Conservation (phyloP, 2,329 filamentous ascomycete species). For the Pseudogymnoascus sp. region DNA sequence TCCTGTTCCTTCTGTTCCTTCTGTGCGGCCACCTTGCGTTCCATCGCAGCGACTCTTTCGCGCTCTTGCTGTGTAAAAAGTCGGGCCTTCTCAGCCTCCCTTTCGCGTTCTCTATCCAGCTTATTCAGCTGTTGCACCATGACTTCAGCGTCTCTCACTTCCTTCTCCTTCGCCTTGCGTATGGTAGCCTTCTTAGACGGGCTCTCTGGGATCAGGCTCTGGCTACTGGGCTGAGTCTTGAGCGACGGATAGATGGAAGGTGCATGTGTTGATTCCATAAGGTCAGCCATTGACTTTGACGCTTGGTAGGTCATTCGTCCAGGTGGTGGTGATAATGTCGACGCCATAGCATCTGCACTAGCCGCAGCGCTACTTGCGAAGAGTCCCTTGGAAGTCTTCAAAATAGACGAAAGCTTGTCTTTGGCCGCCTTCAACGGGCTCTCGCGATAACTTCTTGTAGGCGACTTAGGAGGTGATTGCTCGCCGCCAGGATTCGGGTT, state of each 20-base stretch:
- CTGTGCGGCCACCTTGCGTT: slow-evolving; percentile 40
- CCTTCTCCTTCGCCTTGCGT: slow-evolving; percentile 52
- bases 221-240: slow-evolving; percentile 29
- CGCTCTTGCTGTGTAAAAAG: slow-evolving; percentile 48
- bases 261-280: slow-evolving; percentile 19
- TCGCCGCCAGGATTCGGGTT: slow-evolving; percentile 16
- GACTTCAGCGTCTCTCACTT: slow-evolving; percentile 52
- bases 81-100: slow-evolving; percentile 61
- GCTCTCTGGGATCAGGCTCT: slow-evolving; percentile 22
- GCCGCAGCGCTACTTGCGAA: slow-evolving; percentile 67
- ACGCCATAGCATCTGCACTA: slow-evolving; percentile 54
- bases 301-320: slow-evolving; percentile 38
- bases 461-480: slow-evolving; percentile 40
- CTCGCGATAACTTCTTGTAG: slow-evolving; percentile 52
- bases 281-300: slow-evolving; percentile 40
- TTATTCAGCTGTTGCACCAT: slow-evolving; percentile 53
- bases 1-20: not conserved
- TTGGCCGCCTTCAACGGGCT: slow-evolving; percentile 88
- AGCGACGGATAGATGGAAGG: slow-evolving; percentile 38
- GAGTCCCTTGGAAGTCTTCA: slow-evolving; percentile 79
- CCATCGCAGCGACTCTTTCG: slow-evolving; percentile 45
- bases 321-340: slow-evolving; percentile 47
- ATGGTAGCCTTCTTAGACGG: slow-evolving; percentile 24
- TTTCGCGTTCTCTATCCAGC: slow-evolving; percentile 59
- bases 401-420: slow-evolving; percentile 81